Evolutionary conservation across 108 stramenopile genomes (phyloP).

Genomic region (Mayamaea pseudoterrestris): DNA sequence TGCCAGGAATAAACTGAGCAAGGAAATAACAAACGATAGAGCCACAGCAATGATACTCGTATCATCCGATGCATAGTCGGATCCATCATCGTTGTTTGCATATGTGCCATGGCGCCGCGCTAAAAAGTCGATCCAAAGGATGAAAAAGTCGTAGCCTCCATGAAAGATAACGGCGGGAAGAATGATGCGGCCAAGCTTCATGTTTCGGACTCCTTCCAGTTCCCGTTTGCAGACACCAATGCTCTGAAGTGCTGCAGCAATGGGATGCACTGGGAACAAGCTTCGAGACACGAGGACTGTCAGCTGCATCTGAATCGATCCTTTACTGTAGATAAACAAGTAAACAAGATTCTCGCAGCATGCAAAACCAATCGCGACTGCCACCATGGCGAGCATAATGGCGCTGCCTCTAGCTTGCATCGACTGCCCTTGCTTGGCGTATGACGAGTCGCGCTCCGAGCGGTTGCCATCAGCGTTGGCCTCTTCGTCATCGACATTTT

Average conservation of each 20-base stretch:
- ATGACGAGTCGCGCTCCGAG: conserved; percentile 2
- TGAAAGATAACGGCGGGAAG: conserved; percentile 69
- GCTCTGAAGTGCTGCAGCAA: conserved; percentile 73
- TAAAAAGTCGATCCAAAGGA: conserved; percentile 59
- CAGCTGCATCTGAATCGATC: conserved; percentile 30
- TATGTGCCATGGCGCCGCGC: conserved; percentile 10
- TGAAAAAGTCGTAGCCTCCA: conserved; percentile 66
- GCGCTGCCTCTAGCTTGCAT: conserved; percentile 26
- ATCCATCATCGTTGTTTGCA: conserved; percentile 8
- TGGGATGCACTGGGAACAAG: conserved; percentile 74
- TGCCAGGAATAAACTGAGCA: conserved; percentile 13
- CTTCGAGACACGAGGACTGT: conserved; percentile 51
- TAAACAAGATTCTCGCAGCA: conserved; percentile 80
- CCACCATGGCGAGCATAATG: conserved; percentile 74
- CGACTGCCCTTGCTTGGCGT: conserved; percentile 15
- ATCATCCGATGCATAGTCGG: background rate
- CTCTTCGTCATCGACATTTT: conserved; percentile 11
- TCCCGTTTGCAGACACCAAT: conserved; percentile 69
- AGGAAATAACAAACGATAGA: conserved; percentile 14
- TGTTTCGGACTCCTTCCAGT: conserved; percentile 35
- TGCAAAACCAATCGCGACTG: conserved; percentile 66
- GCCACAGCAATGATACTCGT: background rate
- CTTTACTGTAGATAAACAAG: conserved; percentile 65
- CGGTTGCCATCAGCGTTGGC: background rate
- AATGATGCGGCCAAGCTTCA: conserved; percentile 38